Conservation (phyloP, 1,139 yeast species). For the Hemisphaericaspora xylanilytica region DNA sequence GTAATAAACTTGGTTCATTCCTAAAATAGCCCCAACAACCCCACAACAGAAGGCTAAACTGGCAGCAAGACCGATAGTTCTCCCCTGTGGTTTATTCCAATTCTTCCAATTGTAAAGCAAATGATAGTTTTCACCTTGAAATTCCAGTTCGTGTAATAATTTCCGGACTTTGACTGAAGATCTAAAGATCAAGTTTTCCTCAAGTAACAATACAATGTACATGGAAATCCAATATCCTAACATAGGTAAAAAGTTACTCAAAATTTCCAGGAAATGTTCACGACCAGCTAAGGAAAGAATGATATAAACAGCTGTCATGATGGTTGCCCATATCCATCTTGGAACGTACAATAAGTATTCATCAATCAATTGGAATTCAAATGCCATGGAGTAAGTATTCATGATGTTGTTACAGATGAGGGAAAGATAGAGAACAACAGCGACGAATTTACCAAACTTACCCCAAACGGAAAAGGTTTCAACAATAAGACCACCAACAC, state of each 20-base stretch:
- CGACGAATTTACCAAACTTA: constrained; percentile 58
- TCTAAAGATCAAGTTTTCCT: constrained; percentile 74
- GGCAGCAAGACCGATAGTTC: constrained; percentile 39
- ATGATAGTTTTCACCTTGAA: constrained; percentile 44
- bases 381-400: constrained; percentile 80
- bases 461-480: constrained; percentile 73
- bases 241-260: constrained; percentile 87
- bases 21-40: constrained; percentile 30
- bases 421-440: constrained; percentile 32
- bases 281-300: constrained; percentile 74
- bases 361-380: constrained; percentile 71
- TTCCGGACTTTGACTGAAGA: constrained; percentile 45
- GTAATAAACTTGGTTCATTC: constrained; percentile 34
- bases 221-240: constrained; percentile 89
- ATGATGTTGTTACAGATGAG: constrained; percentile 38
- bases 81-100: constrained; percentile 55
- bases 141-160: constrained; percentile 51
- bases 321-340: constrained; percentile 72
- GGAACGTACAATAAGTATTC: constrained; percentile 61
- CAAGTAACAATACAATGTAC: constrained; percentile 66
- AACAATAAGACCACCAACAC: constrained; percentile 75
- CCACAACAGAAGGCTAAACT: constrained; percentile 24
- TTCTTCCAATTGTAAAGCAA: constrained; percentile 56
- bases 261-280: constrained; percentile 65
- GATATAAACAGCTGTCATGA: constrained; percentile 61